These are phyloP conservation scores for Monosporascus cannonballus DNA, from an alignment of 2,329 filamentous ascomycete species.

Conservation along the genomic window DNA sequence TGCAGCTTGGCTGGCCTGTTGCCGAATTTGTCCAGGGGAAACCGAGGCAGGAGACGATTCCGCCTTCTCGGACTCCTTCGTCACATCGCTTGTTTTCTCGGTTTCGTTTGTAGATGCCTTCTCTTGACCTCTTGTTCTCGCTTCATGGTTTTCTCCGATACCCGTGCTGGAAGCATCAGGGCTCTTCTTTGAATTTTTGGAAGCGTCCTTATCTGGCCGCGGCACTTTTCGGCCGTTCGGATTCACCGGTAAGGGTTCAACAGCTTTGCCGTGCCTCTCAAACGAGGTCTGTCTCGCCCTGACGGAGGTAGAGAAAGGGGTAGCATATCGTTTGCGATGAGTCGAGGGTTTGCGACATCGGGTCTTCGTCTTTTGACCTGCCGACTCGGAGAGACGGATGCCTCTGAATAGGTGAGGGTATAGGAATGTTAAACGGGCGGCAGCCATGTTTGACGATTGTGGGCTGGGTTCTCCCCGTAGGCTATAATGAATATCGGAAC, in stretches of 20 bases:
- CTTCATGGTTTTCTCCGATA: background rate
- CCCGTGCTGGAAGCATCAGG: background rate
- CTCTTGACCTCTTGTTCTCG: background rate
- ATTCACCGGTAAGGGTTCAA: conserved; percentile 42
- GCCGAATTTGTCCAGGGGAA: conserved; percentile 19
- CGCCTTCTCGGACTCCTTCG: conserved; percentile 2
- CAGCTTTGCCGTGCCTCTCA: conserved; percentile 54
- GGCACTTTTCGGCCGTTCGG: conserved; percentile 23
- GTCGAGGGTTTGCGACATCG: conserved; percentile 25
- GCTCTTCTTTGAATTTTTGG: conserved; percentile 9
- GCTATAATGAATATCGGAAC: conserved; percentile 1
- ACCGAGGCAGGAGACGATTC: conserved; percentile 2
- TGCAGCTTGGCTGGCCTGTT: conserved; percentile 17
- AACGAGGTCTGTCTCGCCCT: conserved; percentile 37
- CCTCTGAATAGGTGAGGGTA: conserved; percentile 62
- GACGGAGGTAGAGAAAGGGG: conserved; percentile 32
- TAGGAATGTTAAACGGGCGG: conserved; percentile 58
- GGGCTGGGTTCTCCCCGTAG: conserved; percentile 1
- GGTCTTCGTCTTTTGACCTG: conserved; percentile 36
- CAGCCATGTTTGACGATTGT: conserved; percentile 44
- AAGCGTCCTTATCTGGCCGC: conserved; percentile 11
- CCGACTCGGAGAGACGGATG: conserved; percentile 38
- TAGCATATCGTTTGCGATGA: conserved; percentile 20
- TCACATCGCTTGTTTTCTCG: conserved; percentile 1
- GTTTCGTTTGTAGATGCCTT: conserved; percentile 3